Evolutionary conservation across 2,329 filamentous ascomycete genomes (phyloP).

Genomic region (Diaporthe australafricana): DNA sequence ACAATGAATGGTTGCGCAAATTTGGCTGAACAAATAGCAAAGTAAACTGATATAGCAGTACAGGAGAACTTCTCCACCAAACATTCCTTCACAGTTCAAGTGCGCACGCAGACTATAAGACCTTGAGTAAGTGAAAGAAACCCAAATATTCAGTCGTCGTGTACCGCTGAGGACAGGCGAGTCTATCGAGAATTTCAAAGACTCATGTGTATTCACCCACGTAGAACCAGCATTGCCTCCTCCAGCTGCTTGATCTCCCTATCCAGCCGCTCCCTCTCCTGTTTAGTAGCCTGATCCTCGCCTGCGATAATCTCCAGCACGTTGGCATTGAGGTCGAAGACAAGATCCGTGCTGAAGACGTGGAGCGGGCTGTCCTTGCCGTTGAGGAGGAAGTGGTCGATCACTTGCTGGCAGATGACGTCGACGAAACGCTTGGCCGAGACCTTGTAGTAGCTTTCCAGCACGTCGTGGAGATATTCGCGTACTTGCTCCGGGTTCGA

Average conservation of each 20-base stretch:
- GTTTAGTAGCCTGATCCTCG: constrained; percentile 59
- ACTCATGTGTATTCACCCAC: constrained; percentile 15
- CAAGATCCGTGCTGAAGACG: constrained; percentile 62
- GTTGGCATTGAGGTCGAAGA: constrained; percentile 58
- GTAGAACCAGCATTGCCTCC: constrained; percentile 45
- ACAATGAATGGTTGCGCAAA: too few relatives aligned
- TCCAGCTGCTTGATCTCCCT: constrained; percentile 59
- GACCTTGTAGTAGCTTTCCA: constrained; percentile 72
- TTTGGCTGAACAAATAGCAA: too few relatives aligned
- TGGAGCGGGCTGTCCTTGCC: constrained; percentile 62
- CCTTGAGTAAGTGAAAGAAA: too few relatives aligned
- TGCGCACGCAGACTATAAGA: too few relatives aligned
- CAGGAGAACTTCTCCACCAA: too few relatives aligned
- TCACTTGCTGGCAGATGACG: constrained; percentile 68
- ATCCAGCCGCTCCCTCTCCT: constrained; percentile 55
- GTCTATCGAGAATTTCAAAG: too few relatives aligned
- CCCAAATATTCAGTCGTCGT: too few relatives aligned
- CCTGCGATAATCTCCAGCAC: constrained; percentile 68
- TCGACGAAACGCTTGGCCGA: constrained; percentile 73
- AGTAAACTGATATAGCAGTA: neutral
- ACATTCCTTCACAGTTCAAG: too few relatives aligned
- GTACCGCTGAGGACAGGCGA: too few relatives aligned
- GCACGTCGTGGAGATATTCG: constrained; percentile 69
- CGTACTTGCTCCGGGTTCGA: constrained; percentile 38
- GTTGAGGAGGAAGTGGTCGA: constrained; percentile 64